A percentile compares a stretch with the other conserved stretches of the same genome.
Conservation (phyloP, 768 basidiomycete genomes). For the Lepiota subincarnata region DNA sequence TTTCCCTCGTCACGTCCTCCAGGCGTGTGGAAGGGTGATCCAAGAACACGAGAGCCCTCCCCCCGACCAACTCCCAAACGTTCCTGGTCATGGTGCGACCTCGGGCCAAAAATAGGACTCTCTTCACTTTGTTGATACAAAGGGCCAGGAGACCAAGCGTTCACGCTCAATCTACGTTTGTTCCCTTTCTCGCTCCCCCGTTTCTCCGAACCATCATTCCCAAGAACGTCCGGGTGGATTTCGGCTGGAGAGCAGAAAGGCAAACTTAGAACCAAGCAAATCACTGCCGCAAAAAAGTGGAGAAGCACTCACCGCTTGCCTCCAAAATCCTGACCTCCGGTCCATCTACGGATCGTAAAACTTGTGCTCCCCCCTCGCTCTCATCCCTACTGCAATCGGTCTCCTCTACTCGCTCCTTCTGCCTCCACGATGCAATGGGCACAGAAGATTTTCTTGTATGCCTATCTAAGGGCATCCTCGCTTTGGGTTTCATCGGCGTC, state of each 20-base stretch:
- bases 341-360: neutral
- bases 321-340: conserved; percentile 9
- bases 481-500: conserved; percentile 1
- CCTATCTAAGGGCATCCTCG: neutral
- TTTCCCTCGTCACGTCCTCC: neutral
- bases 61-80: neutral
- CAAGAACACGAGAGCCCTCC: neutral
- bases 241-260: neutral
- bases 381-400: neutral
- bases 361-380: neutral
- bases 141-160: neutral
- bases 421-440: conserved; percentile 3
- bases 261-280: neutral
- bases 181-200: neutral
- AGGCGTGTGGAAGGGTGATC: conserved; percentile 4
- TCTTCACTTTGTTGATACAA: neutral
- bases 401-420: neutral
- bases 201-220: neutral
- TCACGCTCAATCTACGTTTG: neutral
- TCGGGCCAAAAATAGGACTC: neutral
- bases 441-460: conserved; percentile 4
- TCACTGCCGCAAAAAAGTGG: no score
- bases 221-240: neutral
- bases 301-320: conserved; percentile 2
- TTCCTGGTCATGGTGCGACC: neutral